Conservation (phyloP, 2,329 filamentous ascomycete species). For the Conoideocrella luteorostrata region DNA sequence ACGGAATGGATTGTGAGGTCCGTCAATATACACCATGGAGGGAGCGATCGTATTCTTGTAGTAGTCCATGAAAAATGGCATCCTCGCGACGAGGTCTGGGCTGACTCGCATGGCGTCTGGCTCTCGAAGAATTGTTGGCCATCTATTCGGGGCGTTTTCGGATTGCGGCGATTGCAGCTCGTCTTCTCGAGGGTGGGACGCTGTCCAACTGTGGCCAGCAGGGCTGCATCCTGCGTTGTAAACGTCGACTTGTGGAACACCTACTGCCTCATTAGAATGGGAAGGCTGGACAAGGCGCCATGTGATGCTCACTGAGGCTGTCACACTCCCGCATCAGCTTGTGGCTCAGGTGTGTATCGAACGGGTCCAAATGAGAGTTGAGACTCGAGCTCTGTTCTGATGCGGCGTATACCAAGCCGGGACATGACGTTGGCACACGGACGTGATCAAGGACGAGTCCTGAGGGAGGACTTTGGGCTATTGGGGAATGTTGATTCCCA, state of each 20-base stretch:
- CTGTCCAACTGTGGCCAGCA: constrained; percentile 40
- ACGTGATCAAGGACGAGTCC: constrained; percentile 50
- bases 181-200: constrained; percentile 34
- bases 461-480: constrained; percentile 49
- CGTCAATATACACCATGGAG: constrained; percentile 86
- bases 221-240: constrained; percentile 46
- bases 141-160: constrained; percentile 40
- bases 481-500: constrained; percentile 42
- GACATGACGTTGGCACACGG: constrained; percentile 52
- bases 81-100: constrained; percentile 64
- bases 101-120: constrained; percentile 44
- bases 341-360: constrained; percentile 48
- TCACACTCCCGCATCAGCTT: constrained; percentile 51
- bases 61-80: constrained; percentile 87
- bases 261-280: constrained; percentile 34
- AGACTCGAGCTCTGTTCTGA: constrained; percentile 57
- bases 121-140: constrained; percentile 38
- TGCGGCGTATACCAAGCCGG: constrained; percentile 54
- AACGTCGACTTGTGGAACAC: constrained; percentile 46
- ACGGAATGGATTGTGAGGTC: constrained; percentile 77
- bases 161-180: constrained; percentile 37
- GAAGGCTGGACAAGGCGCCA: constrained; percentile 27
- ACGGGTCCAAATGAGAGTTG: constrained; percentile 51
- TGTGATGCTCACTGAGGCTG: constrained; percentile 43
- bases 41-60: constrained; percentile 90